Conservation (phyloP, 345 rosid species). For the Citrus australasica region DNA sequence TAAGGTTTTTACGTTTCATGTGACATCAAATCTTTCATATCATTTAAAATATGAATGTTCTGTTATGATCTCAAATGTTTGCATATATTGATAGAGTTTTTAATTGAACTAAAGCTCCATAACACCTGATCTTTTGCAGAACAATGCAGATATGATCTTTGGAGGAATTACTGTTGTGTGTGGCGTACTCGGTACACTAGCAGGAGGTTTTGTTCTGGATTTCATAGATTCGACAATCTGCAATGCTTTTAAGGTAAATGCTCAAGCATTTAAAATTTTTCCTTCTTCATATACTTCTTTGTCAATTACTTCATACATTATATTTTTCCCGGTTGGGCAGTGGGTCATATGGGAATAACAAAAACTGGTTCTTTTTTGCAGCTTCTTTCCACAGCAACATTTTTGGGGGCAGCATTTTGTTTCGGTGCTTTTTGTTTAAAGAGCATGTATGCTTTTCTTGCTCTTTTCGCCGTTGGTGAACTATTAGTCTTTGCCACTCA, state of each 20-base stretch:
- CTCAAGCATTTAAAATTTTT: neutral
- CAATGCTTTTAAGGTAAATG: constrained; percentile 86
- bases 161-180: constrained; percentile 86
- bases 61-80: neutral
- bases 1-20: constrained; percentile 21
- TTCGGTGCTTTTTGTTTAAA: constrained; percentile 78
- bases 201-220: constrained; percentile 78
- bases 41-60: neutral
- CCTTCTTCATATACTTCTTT: neutral
- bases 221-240: constrained; percentile 61
- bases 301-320: neutral
- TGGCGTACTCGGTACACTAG: constrained; percentile 80
- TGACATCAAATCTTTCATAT: neutral
- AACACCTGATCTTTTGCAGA: constrained; percentile 37
- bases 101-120: neutral
- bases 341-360: neutral
- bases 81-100: neutral
- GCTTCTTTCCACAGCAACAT: constrained; percentile 75
- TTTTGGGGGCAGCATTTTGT: constrained; percentile 75
- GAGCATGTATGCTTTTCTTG: constrained; percentile 83
- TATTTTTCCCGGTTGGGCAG: neutral
- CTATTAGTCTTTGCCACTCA: constrained; percentile 85
- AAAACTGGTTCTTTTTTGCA: constrained; percentile 27
- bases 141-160: constrained; percentile 78
- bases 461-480: constrained; percentile 79